phyloP scores from a whole-genome alignment of 2,329 filamentous ascomycete species.

The Talaromyces sp. region DNA sequence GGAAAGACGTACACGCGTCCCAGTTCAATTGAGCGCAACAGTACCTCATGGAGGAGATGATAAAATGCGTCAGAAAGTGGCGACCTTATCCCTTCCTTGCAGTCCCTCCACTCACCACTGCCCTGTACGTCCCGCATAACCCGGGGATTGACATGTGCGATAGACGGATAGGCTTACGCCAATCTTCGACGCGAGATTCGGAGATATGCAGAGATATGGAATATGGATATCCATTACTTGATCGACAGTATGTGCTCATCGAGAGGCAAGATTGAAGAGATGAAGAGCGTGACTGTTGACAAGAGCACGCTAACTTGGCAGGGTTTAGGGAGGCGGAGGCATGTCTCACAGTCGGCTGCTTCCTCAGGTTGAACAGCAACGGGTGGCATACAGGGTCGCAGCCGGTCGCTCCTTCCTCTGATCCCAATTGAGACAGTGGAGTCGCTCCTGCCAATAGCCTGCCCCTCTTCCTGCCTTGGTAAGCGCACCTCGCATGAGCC shows the following conservation, averaged over 20 bases:
- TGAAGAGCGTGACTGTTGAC: not conserved
- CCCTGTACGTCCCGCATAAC: not conserved
- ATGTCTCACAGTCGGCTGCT: constrained; percentile 6
- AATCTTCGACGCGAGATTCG: not conserved
- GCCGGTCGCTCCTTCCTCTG: not conserved
- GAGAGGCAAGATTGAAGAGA: too few species aligned
- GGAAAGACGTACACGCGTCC: not conserved
- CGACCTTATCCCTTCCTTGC: not conserved
- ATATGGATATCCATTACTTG: not conserved
- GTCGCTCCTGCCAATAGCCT: not conserved
- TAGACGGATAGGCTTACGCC: not conserved
- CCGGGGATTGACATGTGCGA: not conserved
- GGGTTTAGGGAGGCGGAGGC: not conserved
- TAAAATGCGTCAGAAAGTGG: not conserved
- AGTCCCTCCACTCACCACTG: too few species aligned
- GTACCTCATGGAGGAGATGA: not conserved
- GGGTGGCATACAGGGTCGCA: not conserved
- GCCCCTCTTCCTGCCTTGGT: not conserved
- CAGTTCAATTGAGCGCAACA: not conserved
- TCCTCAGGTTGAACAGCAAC: too few species aligned
- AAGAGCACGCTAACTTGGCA: not conserved
- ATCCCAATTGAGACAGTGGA: not conserved
- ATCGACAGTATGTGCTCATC: not conserved
- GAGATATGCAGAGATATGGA: not conserved
- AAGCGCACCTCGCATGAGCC: not conserved